These are phyloP conservation scores for Galium porrigens DNA, from an alignment of 305 asterid species.

Conservation along the genomic window DNA sequence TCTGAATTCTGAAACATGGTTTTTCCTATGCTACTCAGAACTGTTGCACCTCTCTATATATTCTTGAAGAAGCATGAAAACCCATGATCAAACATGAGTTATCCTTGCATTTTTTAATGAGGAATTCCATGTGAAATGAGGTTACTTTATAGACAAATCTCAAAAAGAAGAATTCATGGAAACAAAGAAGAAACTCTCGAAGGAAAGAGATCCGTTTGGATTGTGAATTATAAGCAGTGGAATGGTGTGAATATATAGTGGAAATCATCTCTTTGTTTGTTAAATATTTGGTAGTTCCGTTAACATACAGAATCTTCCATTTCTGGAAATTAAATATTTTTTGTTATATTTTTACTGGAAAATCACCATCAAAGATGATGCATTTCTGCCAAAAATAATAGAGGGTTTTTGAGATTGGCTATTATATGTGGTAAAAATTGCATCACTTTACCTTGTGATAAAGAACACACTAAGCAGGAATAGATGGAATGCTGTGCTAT, in stretches of 20 bases:
- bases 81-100: background rate
- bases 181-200: background rate
- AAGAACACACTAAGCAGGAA: constrained; percentile 6
- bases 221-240: constrained; percentile 6
- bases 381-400: background rate
- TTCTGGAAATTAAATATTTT: constrained; percentile 1
- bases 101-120: background rate
- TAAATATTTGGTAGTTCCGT: constrained; percentile 5
- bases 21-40: background rate
- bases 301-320: background rate
- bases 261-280: constrained; percentile 1
- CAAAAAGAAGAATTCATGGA: background rate
- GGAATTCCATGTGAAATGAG: constrained; percentile 7
- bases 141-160: background rate
- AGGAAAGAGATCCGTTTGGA: constrained; percentile 1
- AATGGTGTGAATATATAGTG: background rate
- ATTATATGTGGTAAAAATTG: constrained; percentile 1
- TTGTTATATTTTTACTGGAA: background rate
- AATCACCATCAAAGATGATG: background rate
- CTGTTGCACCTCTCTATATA: background rate
- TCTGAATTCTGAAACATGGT: background rate
- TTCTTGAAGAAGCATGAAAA: background rate
- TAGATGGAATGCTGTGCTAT: constrained; percentile 13
- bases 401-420: background rate
- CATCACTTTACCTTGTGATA: constrained; percentile 3